Evolutionary conservation across 768 basidiomycete species (phyloP).

Genomic region (Phanerodontia chrysosporium): DNA sequence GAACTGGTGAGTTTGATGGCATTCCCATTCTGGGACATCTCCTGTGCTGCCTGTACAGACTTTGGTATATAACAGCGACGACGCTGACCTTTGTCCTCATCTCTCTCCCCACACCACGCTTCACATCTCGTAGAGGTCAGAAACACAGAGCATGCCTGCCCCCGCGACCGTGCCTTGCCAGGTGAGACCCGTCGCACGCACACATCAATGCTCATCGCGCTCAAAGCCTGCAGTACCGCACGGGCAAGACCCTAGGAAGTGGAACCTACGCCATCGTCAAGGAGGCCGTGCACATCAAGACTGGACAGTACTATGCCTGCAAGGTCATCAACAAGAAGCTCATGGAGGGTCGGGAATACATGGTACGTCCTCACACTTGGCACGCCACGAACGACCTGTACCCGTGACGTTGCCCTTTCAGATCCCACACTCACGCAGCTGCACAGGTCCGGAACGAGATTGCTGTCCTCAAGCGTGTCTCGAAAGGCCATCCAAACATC

Average conservation of each 20-base stretch:
- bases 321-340: constrained; percentile 99
- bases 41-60: background rate
- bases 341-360: constrained; percentile 96
- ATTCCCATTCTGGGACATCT: background rate
- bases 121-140: background rate
- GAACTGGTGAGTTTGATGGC: constrained; percentile 3
- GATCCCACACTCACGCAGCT: background rate
- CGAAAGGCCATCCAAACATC: constrained; percentile 85
- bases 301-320: constrained; percentile 93
- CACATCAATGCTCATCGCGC: background rate
- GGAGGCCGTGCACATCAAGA: constrained; percentile 92
- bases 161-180: constrained; percentile 17
- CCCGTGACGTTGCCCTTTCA: background rate
- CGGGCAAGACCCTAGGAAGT: constrained; percentile 83
- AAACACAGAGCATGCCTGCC: constrained; percentile 2
- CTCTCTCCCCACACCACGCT: background rate
- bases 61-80: background rate
- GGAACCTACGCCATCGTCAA: constrained; percentile 95
- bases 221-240: constrained; percentile 62
- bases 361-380: constrained; percentile 57
- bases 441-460: constrained; percentile 93
- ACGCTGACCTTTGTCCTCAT: background rate
- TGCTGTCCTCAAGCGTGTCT: constrained; percentile 87
- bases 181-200: background rate
- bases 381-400: background rate